phyloP scores from a whole-genome alignment of 192 early-diverging fungal genomes.

The Irineochytrium annulatum region DNA sequence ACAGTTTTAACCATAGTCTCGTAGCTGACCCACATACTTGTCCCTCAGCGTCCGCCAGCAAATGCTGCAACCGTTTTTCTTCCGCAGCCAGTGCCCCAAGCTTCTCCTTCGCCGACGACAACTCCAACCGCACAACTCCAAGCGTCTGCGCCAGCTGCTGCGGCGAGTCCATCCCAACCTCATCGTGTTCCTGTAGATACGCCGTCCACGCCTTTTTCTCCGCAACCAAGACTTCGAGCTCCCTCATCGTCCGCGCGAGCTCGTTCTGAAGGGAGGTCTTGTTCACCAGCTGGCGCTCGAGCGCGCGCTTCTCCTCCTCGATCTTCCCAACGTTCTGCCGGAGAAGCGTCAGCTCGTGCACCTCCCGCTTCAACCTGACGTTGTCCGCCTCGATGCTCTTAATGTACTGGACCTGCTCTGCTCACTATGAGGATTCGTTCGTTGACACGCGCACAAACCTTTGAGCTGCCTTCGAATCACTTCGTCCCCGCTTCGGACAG shows the following conservation, averaged over 20 bases:
- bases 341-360: slow-evolving; percentile 10
- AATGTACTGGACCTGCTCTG: slow-evolving; percentile 52
- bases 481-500: slow-evolving; percentile 45
- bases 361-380: slow-evolving; percentile 46
- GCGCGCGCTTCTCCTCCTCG: slow-evolving; percentile 33
- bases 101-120: slow-evolving; percentile 33
- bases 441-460: slow-evolving; percentile 21
- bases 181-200: slow-evolving; percentile 32
- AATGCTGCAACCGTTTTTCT: slow-evolving; percentile 25
- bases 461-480: slow-evolving; percentile 53
- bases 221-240: slow-evolving; percentile 38
- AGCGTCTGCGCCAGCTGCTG: slow-evolving; percentile 44
- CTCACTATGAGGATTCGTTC: slow-evolving; percentile 5
- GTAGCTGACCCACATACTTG: too few species aligned
- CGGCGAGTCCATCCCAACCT: slow-evolving; percentile 47
- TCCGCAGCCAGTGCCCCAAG: slow-evolving; percentile 35
- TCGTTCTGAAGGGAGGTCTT: slow-evolving; percentile 33
- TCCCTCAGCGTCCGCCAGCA: slow-evolving; percentile 31
- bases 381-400: slow-evolving; percentile 56
- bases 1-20: too few species aligned
- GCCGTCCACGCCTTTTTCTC: slow-evolving; percentile 57
- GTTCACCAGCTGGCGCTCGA: slow-evolving; percentile 25
- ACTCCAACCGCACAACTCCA: slow-evolving; percentile 43
- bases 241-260: slow-evolving; percentile 42
- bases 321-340: slow-evolving; percentile 28